Evolutionary conservation across 306 rosid species (phyloP).

Genomic region (Vigna nakashimae): DNA sequence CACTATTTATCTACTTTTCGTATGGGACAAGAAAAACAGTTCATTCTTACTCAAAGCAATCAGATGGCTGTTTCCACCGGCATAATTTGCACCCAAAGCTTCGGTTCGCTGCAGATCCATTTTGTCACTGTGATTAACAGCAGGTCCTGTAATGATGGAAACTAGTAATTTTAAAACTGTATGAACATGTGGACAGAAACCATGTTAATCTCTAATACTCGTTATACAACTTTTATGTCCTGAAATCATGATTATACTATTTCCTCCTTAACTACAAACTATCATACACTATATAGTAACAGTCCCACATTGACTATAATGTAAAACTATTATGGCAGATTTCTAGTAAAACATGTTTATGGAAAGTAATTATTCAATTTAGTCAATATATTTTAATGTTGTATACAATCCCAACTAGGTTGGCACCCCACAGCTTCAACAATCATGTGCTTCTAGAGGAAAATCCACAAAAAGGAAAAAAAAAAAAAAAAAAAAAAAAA

Average conservation of each 20-base stretch:
- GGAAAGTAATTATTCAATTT: neutral
- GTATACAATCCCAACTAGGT: too few relatives aligned
- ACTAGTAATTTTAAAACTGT: constrained; percentile 30
- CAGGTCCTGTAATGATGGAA: constrained; percentile 47
- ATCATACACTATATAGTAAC: neutral
- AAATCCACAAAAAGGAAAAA: too few relatives aligned
- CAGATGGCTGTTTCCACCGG: constrained; percentile 43
- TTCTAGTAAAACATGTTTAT: neutral
- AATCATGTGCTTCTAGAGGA: too few relatives aligned
- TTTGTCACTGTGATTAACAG: constrained; percentile 34
- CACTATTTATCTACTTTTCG: constrained; percentile 36
- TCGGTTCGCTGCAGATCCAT: constrained; percentile 40
- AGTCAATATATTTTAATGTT: neutral
- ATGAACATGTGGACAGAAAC: constrained; percentile 33
- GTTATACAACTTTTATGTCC: constrained; percentile 6
- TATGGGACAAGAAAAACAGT: constrained; percentile 20
- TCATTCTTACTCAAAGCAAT: constrained; percentile 43
- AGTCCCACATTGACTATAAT: neutral
- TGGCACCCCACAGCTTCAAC: too few relatives aligned
- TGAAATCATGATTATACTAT: constrained; percentile 18
- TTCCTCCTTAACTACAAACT: constrained; percentile 13
- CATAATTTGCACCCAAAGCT: constrained; percentile 39
- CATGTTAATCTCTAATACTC: constrained; percentile 24
- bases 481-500: too few relatives aligned
- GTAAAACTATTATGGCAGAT: neutral